phyloP scores from a whole-genome alignment of 2,329 filamentous ascomycete species.

The Triangularia verruculosa region DNA sequence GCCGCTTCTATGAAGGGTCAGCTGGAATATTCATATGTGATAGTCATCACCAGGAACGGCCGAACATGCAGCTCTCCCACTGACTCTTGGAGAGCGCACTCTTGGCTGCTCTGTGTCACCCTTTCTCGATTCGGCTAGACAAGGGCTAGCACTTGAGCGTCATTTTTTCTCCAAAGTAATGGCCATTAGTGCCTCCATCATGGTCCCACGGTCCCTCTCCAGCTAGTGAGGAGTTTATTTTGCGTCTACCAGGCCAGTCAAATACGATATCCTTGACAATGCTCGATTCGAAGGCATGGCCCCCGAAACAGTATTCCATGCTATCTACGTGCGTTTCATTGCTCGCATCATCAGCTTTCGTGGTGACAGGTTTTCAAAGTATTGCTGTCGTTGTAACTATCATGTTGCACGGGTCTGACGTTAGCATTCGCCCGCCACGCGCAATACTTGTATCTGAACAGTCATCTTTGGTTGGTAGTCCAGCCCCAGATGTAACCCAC shows the following conservation, averaged over 20 bases:
- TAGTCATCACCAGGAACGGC: slow-evolving; percentile 1
- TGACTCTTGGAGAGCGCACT: background rate
- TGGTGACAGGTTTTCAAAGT: background rate
- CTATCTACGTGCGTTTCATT: background rate
- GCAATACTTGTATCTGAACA: background rate
- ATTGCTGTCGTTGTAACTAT: background rate
- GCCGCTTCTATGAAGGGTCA: background rate
- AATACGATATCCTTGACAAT: background rate
- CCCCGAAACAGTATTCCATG: background rate
- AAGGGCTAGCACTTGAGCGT: background rate
- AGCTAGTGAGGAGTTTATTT: background rate
- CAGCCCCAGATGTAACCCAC: slow-evolving; percentile 6
- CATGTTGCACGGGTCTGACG: background rate
- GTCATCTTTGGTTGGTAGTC: background rate
- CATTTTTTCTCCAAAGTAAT: background rate
- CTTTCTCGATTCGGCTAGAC: background rate
- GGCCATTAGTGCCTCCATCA: background rate
- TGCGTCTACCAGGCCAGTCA: background rate
- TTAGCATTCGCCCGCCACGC: background rate
- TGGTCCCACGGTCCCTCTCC: background rate
- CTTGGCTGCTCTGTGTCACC: background rate
- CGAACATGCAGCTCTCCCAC: background rate
- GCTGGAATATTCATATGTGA: background rate
- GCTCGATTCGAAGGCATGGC: background rate
- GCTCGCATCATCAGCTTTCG: background rate